Evolutionary conservation across 768 basidiomycete genomes (phyloP).

Genomic region (Trametes villosa): DNA sequence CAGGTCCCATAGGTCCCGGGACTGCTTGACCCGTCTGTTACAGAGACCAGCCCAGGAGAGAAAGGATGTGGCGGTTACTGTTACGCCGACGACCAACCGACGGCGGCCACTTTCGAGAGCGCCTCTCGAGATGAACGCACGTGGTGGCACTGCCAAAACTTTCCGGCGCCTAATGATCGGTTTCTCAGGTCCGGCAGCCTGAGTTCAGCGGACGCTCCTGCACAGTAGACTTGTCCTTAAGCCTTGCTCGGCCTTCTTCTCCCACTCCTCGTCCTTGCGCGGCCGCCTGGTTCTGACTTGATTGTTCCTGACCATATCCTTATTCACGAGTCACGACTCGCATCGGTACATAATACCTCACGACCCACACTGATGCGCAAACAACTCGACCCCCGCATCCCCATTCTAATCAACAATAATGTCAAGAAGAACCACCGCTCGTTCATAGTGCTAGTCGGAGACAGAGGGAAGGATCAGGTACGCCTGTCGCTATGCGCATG

Average conservation of each 20-base stretch:
- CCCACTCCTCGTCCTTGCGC: no score
- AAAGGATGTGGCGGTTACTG: no score
- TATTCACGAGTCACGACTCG: neutral
- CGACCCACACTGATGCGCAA: conserved; percentile 61
- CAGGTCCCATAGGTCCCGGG: no score
- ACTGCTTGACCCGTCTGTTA: no score
- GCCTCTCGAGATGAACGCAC: no score
- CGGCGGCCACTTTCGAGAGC: no score
- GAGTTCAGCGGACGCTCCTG: no score
- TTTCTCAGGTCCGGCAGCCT: neutral
- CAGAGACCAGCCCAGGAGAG: no score
- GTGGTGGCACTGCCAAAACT: neutral
- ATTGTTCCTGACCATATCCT: neutral
- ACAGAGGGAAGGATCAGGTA: conserved; percentile 90
- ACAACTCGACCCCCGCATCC: conserved; percentile 91
- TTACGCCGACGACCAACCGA: no score
- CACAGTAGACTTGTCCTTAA: no score
- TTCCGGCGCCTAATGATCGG: neutral
- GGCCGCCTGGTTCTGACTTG: no score
- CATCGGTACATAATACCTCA: neutral
- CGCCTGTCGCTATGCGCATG: conserved; percentile 30
- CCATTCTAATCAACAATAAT: conserved; percentile 90
- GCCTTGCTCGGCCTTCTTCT: neutral
- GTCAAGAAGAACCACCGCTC: conserved; percentile 92
- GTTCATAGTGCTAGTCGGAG: conserved; percentile 96